Evolutionary conservation across 2,329 filamentous ascomycete genomes (phyloP).

Genomic region (Ceratocystiopsis minuta): DNA sequence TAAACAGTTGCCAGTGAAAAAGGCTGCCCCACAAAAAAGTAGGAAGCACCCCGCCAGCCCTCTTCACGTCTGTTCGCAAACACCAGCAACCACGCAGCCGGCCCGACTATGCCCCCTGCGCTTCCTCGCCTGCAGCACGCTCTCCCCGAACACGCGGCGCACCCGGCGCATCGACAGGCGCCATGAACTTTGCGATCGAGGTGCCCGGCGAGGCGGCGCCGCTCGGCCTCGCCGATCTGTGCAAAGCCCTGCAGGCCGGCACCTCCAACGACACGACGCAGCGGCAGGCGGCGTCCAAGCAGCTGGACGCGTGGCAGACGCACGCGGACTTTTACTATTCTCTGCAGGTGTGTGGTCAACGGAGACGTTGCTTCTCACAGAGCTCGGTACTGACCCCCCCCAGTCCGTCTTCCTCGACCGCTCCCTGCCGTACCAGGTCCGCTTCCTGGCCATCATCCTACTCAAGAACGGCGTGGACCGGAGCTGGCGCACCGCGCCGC

Average conservation of each 20-base stretch:
- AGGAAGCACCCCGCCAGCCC: too few relatives aligned
- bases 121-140: too few relatives aligned
- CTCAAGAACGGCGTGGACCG: constrained; percentile 94
- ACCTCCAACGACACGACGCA: constrained; percentile 43
- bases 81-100: too few relatives aligned
- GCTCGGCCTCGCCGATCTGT: constrained; percentile 44
- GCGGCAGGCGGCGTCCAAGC: constrained; percentile 49
- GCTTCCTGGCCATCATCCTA: constrained; percentile 82
- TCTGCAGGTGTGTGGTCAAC: constrained; percentile 45
- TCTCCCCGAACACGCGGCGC: background rate
- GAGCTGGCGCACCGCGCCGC: constrained; percentile 59
- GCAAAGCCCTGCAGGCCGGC: constrained; percentile 44
- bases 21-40: too few relatives aligned
- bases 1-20: too few relatives aligned
- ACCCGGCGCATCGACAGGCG: too few relatives aligned
- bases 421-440: constrained; percentile 55
- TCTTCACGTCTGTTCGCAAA: too few relatives aligned
- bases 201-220: constrained; percentile 66
- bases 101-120: too few relatives aligned
- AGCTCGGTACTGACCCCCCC: background rate
- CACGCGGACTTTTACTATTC: constrained; percentile 47
- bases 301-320: constrained; percentile 55
- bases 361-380: constrained; percentile 1
- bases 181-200: constrained; percentile 58
- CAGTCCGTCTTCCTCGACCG: constrained; percentile 70